phyloP scores from a whole-genome alignment of 192 early-diverging fungal genomes.

The Tieghemiomyces parasiticus region DNA sequence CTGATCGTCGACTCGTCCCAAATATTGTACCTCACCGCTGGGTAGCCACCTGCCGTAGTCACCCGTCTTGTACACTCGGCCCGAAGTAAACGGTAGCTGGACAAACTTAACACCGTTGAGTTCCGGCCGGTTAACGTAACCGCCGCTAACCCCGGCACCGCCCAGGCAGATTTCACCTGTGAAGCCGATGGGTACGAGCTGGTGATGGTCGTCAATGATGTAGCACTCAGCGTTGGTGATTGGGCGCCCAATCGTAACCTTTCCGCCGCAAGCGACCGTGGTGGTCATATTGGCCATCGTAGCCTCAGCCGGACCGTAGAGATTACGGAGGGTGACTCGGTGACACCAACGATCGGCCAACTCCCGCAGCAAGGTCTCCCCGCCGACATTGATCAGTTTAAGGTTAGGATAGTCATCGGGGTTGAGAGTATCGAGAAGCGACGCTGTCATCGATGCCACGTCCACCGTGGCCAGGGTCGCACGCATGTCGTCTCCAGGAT shows the following conservation, averaged over 20 bases:
- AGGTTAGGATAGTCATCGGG: neutral
- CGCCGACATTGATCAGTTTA: neutral
- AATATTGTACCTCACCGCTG: slow-evolving; percentile 13
- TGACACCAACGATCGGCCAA: neutral
- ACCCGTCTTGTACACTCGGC: slow-evolving; percentile 4
- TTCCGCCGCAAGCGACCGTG: neutral
- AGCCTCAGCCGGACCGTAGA: slow-evolving; percentile 1
- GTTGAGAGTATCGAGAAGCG: neutral
- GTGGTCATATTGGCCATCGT: neutral
- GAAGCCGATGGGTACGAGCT: slow-evolving; percentile 21
- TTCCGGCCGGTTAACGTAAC: slow-evolving; percentile 28
- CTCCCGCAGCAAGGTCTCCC: neutral
- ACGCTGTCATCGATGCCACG: neutral
- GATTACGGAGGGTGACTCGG: neutral
- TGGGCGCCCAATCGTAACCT: slow-evolving; percentile 12
- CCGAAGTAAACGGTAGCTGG: slow-evolving; percentile 12
- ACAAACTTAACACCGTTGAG: slow-evolving; percentile 19
- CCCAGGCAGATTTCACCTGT: slow-evolving; percentile 27
- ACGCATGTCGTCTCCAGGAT: neutral
- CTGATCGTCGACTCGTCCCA: slow-evolving; percentile 25
- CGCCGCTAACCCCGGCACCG: slow-evolving; percentile 21
- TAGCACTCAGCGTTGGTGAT: slow-evolving; percentile 12
- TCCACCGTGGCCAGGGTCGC: neutral
- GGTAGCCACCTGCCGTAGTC: slow-evolving; percentile 8
- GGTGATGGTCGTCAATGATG: slow-evolving; percentile 12